Evolutionary conservation across 805 yeast species (phyloP).

Genomic region (Metschnikowia rubicola): DNA sequence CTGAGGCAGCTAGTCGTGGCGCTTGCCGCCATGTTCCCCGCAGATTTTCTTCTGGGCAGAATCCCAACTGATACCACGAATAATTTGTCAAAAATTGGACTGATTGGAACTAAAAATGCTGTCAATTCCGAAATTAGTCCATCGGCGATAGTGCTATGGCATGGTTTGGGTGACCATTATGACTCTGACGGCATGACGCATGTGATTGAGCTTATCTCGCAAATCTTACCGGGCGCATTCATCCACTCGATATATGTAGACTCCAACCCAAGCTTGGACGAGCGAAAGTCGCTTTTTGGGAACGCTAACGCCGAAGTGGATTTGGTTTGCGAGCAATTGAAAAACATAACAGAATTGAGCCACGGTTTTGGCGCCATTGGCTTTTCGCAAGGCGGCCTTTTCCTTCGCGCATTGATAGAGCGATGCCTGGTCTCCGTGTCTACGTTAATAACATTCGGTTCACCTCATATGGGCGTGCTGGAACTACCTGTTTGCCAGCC

Average conservation of each 20-base stretch:
- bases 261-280: conserved; percentile 49
- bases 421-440: conserved; percentile 45
- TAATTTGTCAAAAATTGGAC: no score
- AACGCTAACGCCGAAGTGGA: conserved; percentile 53
- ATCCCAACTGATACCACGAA: no score
- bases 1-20: conserved; percentile 7
- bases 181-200: conserved; percentile 55
- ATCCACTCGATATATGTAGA: conserved; percentile 55
- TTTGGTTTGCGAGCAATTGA: conserved; percentile 53
- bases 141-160: conserved; percentile 68
- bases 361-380: conserved; percentile 73
- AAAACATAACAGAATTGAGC: conserved; percentile 39
- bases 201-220: conserved; percentile 41
- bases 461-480: conserved; percentile 74
- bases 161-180: conserved; percentile 77
- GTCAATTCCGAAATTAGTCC: background rate
- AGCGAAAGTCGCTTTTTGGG: conserved; percentile 55
- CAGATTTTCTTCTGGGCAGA: background rate
- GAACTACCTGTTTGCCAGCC: conserved; percentile 60
- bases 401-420: conserved; percentile 64
- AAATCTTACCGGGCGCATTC: conserved; percentile 46
- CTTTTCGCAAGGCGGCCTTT: conserved; percentile 82
- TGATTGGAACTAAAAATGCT: background rate
- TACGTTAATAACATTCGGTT: conserved; percentile 68
- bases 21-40: conserved; percentile 1